Evolutionary conservation across 2,329 filamentous ascomycete species (phyloP).

Genomic region (Fusarium falciforme): DNA sequence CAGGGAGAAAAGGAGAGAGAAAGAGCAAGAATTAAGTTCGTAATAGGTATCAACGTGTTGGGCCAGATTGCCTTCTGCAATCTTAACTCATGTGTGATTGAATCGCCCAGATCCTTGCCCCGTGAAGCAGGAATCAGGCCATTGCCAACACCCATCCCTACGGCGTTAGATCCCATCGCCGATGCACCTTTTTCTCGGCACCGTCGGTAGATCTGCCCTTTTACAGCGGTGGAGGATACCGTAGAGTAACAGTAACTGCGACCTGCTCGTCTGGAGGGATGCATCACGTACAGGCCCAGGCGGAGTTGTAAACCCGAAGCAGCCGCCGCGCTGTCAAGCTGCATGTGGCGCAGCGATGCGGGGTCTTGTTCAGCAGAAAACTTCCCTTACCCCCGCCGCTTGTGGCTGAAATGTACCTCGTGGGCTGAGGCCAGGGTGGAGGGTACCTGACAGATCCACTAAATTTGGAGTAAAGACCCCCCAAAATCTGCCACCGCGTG

Average conservation of each 20-base stretch:
- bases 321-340: neutral
- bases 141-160: slow-evolving; percentile 16
- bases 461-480: slow-evolving; percentile 31
- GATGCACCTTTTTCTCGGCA: slow-evolving; percentile 35
- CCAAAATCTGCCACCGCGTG: slow-evolving; percentile 1
- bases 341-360: slow-evolving; percentile 24
- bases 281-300: neutral
- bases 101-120: neutral
- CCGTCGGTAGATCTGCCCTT: slow-evolving; percentile 21
- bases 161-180: slow-evolving; percentile 20
- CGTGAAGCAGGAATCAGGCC: slow-evolving; percentile 30
- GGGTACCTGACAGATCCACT: slow-evolving; percentile 19
- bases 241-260: neutral
- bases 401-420: slow-evolving; percentile 12
- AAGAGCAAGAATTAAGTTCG: neutral
- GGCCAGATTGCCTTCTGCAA: neutral
- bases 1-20: neutral
- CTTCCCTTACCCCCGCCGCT: slow-evolving; percentile 24
- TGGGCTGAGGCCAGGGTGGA: neutral
- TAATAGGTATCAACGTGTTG: neutral
- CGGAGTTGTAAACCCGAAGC: slow-evolving; percentile 19
- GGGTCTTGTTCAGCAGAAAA: slow-evolving; percentile 5
- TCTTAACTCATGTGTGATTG: neutral
- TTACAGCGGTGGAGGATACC: neutral
- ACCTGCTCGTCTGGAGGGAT: neutral